Evolutionary conservation across 768 basidiomycete genomes (phyloP).

Genomic region (Rubroboletus pulcherrimus): DNA sequence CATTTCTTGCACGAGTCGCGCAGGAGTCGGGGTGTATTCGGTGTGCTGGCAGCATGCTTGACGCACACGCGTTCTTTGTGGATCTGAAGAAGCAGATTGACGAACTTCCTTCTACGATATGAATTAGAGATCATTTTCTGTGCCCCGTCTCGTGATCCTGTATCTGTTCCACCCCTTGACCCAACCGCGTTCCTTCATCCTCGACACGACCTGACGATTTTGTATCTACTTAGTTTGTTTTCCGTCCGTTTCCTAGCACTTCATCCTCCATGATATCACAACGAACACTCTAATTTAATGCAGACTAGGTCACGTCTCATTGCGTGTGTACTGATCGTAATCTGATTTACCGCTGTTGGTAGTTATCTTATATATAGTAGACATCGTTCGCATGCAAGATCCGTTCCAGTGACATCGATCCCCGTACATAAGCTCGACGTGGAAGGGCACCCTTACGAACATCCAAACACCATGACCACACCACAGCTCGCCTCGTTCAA

Average conservation of each 20-base stretch:
- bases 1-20: constrained; percentile 53
- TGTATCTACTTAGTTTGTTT: background rate
- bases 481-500: constrained; percentile 84
- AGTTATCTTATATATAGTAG: background rate
- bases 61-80: constrained; percentile 54
- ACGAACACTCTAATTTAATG: background rate
- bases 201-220: background rate
- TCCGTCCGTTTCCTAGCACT: too few species aligned
- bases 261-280: background rate
- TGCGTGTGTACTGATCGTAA: background rate
- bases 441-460: background rate
- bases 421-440: background rate
- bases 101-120: constrained; percentile 43
- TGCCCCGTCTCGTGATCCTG: background rate
- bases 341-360: background rate
- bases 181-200: background rate
- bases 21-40: constrained; percentile 51
- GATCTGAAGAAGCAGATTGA: constrained; percentile 57
- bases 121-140: constrained; percentile 6
- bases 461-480: constrained; percentile 46
- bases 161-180: background rate
- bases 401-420: constrained; percentile 5
- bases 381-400: constrained; percentile 8
- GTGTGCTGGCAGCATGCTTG: constrained; percentile 65
- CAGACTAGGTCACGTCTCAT: background rate